Evolutionary conservation across 257 asterid genomes (phyloP), one percentile per base, ranked within the genome.

Genomic region (Nicotiana paniculata): DNA sequence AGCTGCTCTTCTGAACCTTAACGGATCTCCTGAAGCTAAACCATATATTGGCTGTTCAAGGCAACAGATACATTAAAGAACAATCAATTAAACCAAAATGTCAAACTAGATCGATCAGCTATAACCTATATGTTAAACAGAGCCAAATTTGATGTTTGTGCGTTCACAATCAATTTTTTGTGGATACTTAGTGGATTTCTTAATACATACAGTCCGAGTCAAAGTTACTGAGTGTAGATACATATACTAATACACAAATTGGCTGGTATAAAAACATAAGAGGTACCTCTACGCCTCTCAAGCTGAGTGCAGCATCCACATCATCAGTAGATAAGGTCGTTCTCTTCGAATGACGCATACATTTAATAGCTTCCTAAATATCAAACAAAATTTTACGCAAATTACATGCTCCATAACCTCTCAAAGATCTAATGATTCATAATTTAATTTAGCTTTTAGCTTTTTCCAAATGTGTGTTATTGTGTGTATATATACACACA

Each of bases 321-420:
- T 96, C 98, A 9, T 91, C 97, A 0, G 97, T 88, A 4, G 98
- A 90, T 81, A 96, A 90, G 68, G 95, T 90, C 67, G 98, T 93
- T 86, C 98, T 91, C 86, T 90, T 91, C 21, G 99, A 96, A 84
- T 96, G 99, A 72, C 97, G 91, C 98, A 94, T 96, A 88, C 98
- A 96, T 86, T 96, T 96, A 75, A 96, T 94, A 85, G 98, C 90
- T 86, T 96, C 99, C 99, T 96, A 88, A 3, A 82, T 81, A 80
- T 77, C 48, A 24, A 51, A 64, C 66, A 76, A 67, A 59, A 61
- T 11, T 0, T 5, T 12, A 21, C 24, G 59, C 78, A 72, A 70
- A 70, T 70, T 70, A 43, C 35, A 70, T 43, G 35, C 59, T 5
- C 35, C 0, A 12, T 43, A 21, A 43, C 59, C 59, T 9, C 11